phyloP scores from a whole-genome alignment of 148 eudicot genomes.

The Polygonum aviculare region DNA sequence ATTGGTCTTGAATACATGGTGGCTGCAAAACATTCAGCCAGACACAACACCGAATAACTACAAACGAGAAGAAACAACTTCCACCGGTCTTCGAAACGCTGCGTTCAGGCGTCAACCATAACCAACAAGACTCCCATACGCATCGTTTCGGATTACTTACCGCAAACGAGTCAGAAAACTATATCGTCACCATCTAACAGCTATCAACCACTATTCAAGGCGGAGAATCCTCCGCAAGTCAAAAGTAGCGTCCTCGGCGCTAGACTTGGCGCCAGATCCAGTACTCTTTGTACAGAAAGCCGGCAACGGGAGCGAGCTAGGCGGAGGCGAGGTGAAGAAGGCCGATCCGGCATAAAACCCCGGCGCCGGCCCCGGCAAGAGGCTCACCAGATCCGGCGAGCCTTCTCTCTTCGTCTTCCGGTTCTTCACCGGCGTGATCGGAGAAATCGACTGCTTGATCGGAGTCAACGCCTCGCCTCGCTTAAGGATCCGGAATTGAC shows the following conservation, averaged over 20 bases:
- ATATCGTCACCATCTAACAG: background rate
- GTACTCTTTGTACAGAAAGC: slow-evolving; percentile 23
- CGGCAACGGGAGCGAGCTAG: slow-evolving; percentile 50
- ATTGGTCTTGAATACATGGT: background rate
- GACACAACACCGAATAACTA: background rate
- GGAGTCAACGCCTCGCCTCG: slow-evolving; percentile 27
- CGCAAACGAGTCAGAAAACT: background rate
- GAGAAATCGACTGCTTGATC: background rate
- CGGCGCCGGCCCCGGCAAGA: slow-evolving; percentile 14
- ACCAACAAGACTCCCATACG: background rate
- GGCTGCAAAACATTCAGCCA: background rate
- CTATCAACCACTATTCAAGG: background rate
- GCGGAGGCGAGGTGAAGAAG: slow-evolving; percentile 38
- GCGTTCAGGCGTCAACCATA: background rate
- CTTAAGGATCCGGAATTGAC: slow-evolving; percentile 41
- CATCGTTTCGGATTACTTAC: background rate
- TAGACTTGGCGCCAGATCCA: background rate
- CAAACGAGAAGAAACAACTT: no score
- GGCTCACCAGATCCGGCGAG: background rate
- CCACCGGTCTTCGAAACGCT: background rate
- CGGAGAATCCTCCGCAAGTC: background rate
- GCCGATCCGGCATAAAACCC: slow-evolving; percentile 48
- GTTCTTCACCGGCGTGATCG: background rate
- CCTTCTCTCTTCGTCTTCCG: background rate
- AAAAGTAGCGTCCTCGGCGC: slow-evolving; percentile 4